Conservation (phyloP, 2,329 filamentous ascomycete genomes). For the Colletotrichum spaethianum region DNA sequence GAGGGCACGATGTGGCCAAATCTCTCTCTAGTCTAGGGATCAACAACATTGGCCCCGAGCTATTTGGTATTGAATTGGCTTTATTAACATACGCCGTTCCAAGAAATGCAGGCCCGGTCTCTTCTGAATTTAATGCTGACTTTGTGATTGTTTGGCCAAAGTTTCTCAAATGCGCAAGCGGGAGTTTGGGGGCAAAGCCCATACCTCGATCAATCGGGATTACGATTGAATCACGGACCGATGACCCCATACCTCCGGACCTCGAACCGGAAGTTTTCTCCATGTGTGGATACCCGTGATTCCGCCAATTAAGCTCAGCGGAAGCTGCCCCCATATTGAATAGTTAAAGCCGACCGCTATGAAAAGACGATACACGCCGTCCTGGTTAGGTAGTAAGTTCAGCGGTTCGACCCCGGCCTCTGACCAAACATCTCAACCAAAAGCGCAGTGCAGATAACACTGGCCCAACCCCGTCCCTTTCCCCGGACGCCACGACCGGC, state of each 20-base stretch:
- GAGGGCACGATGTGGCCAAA: not conserved
- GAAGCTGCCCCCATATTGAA: not conserved
- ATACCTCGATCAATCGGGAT: not conserved
- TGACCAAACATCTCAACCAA: not conserved
- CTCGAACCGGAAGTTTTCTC: conserved; percentile 21
- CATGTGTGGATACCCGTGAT: conserved; percentile 9
- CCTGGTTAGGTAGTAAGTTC: not conserved
- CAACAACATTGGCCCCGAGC: not conserved
- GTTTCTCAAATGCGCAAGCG: not conserved
- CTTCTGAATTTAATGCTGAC: not conserved
- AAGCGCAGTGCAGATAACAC: not conserved
- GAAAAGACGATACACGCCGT: no score
- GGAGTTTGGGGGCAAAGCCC: not conserved
- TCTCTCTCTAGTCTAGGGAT: not conserved
- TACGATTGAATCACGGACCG: not conserved
- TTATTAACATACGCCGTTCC: not conserved
- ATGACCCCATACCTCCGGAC: not conserved
- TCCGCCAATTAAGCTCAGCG: conserved; percentile 19
- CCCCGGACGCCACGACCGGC: not conserved
- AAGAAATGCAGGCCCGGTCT: not conserved
- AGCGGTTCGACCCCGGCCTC: not conserved
- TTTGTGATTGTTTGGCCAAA: not conserved
- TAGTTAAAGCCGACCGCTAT: not conserved
- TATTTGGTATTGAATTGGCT: no score
- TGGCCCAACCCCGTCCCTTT: not conserved